Evolutionary conservation across 768 basidiomycete genomes (phyloP).

Genomic region (Tremella mesenterica): DNA sequence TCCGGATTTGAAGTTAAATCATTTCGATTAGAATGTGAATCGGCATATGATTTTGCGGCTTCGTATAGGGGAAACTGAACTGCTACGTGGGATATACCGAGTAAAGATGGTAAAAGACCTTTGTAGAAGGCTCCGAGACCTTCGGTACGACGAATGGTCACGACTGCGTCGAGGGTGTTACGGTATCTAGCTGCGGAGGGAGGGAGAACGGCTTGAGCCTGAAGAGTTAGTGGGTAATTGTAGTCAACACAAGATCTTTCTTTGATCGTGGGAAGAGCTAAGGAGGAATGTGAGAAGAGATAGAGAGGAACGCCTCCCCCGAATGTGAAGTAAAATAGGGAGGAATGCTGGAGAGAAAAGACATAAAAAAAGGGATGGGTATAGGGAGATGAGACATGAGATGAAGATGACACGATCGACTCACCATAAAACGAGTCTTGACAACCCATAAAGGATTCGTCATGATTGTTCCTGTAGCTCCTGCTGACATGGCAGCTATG

Average conservation of each 20-base stretch:
- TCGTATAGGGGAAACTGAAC: slow-evolving; percentile 98
- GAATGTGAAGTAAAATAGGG: too few relatives aligned
- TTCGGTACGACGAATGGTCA: slow-evolving; percentile 82
- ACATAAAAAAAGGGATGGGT: slow-evolving; percentile 11
- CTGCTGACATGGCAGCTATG: slow-evolving; percentile 89
- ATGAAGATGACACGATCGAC: slow-evolving; percentile 14
- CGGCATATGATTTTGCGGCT: slow-evolving; percentile 71
- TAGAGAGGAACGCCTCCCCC: too few relatives aligned
- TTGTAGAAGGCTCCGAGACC: slow-evolving; percentile 85
- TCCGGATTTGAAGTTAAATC: background rate
- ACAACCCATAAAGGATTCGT: slow-evolving; percentile 99
- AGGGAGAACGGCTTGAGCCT: slow-evolving; percentile 66
- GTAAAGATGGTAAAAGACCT: slow-evolving; percentile 79
- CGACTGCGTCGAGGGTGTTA: slow-evolving; percentile 81
- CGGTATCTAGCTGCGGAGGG: slow-evolving; percentile 64
- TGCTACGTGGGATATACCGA: slow-evolving; percentile 89
- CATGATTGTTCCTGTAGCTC: slow-evolving; percentile 81
- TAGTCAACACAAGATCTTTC: background rate
- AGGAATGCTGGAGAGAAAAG: too few relatives aligned
- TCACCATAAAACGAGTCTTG: slow-evolving; percentile 97
- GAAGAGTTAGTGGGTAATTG: slow-evolving; percentile 1
- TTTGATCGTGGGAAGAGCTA: background rate
- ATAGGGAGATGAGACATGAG: background rate
- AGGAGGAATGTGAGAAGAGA: background rate
- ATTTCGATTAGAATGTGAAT: slow-evolving; percentile 54